phyloP scores from a whole-genome alignment of 75 land plant genomes.

The Selaginella moellendorffii region DNA sequence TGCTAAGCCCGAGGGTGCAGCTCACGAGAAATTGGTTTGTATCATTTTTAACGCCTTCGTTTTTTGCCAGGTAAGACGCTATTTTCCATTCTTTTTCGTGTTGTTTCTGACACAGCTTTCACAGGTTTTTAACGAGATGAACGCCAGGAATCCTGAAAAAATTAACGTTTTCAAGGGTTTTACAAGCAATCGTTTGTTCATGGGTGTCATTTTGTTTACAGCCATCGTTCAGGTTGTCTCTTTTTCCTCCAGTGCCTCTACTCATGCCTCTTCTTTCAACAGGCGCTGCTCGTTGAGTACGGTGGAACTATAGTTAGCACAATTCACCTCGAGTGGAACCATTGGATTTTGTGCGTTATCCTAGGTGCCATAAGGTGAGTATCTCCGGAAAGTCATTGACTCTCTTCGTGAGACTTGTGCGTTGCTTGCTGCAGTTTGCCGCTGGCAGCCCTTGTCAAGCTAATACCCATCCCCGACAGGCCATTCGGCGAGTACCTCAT shows the following conservation, averaged over 20 bases:
- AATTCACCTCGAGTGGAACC: slow-evolving; percentile 33
- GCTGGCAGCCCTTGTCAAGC: slow-evolving; percentile 54
- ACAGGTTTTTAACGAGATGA: slow-evolving; percentile 89
- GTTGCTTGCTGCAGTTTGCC: slow-evolving; percentile 58
- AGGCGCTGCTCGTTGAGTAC: slow-evolving; percentile 78
- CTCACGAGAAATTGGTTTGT: slow-evolving; percentile 39
- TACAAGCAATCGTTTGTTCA: slow-evolving; percentile 43
- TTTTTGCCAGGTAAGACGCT: slow-evolving; percentile 54
- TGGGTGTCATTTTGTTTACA: slow-evolving; percentile 51
- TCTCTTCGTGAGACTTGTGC: not conserved
- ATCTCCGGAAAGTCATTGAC: not conserved
- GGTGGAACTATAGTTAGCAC: slow-evolving; percentile 61
- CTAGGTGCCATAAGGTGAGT: slow-evolving; percentile 47
- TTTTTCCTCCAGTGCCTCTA: not conserved
- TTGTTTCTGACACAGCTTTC: not conserved
- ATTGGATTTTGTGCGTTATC: slow-evolving; percentile 52
- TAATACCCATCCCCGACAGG: slow-evolving; percentile 58
- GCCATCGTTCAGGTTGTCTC: slow-evolving; percentile 45
- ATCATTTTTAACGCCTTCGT: slow-evolving; percentile 85
- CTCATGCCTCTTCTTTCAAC: not conserved
- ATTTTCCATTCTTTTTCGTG: too few species aligned
- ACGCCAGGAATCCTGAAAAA: slow-evolving; percentile 78
- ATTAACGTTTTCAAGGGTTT: slow-evolving; percentile 64
- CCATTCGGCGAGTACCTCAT: slow-evolving; percentile 21
- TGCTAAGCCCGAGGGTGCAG: not conserved